Percentiles rank a stretch among this genome's conserved stretches.
Evolutionary conservation across 495 filamentous ascomycete species (phyloP).

Genomic region (Lindgomyces ingoldianus): DNA sequence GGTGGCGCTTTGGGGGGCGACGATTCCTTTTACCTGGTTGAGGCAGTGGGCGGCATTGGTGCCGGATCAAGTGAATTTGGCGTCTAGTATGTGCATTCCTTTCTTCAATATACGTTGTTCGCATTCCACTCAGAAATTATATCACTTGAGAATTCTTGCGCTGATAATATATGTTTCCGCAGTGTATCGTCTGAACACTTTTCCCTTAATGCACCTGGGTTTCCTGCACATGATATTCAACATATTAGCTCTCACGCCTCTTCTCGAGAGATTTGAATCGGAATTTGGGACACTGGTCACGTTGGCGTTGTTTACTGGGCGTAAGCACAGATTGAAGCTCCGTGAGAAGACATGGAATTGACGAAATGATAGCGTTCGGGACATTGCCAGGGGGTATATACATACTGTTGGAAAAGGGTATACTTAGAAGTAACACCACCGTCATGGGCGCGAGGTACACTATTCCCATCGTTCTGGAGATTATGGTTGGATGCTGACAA

Average conservation of each 20-base stretch:
- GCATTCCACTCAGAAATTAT: too few species aligned
- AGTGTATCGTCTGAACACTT: slow-evolving; percentile 95
- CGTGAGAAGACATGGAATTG: background rate
- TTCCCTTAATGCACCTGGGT: slow-evolving; percentile 80
- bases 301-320: slow-evolving; percentile 80
- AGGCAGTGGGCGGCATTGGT: slow-evolving; percentile 80
- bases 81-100: slow-evolving; percentile 64
- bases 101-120: background rate
- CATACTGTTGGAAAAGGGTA: slow-evolving; percentile 39
- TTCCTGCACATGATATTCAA: slow-evolving; percentile 82
- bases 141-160: background rate
- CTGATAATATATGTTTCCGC: slow-evolving; percentile 35
- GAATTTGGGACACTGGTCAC: slow-evolving; percentile 89
- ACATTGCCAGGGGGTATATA: slow-evolving; percentile 45
- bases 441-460: slow-evolving; percentile 81
- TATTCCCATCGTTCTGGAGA: slow-evolving; percentile 34
- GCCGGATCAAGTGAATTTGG: slow-evolving; percentile 70
- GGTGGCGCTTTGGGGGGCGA: slow-evolving; percentile 64
- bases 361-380: slow-evolving; percentile 39
- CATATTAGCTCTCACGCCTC: slow-evolving; percentile 71
- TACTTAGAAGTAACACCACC: slow-evolving; percentile 44
- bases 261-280: slow-evolving; percentile 90
- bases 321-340: slow-evolving; percentile 57
- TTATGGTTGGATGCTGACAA: background rate
- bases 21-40: slow-evolving; percentile 56